Evolutionary conservation across 140 eudicot species (phyloP), one percentile per base, ranked within the genome.

Genomic region (Ambrosia hybrid): DNA sequence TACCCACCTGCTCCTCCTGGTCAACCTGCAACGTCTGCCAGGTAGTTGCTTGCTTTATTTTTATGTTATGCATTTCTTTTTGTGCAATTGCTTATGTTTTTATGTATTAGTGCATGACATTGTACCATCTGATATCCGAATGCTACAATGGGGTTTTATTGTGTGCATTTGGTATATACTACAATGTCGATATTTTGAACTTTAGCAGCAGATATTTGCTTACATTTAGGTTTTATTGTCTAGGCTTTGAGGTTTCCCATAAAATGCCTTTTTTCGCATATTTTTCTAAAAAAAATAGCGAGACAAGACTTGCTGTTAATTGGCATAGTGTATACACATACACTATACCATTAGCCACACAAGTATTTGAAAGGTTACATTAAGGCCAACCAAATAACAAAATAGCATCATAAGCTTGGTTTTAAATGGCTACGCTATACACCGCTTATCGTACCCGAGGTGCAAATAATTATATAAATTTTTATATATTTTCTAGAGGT

Each of bases 21-120:
- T 21, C 26, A 21, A 4, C 88, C 89, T 59, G 91, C 96, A 80
- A 69, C 97, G 69, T 84, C 96, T 67, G 52, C 74, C 53, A 90
- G 97, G 99, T 93, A 85, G 17, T 62, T n/a, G 13, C 52, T 53
- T 46, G 2, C 8, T 41, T 15, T 13, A 68, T 37, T 15, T 75
- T 2, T 48, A 56, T 56, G 15, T n/a, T 43, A 43, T 17, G 51
- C 34, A 67, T 66, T 13, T 75, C 49, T 13, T 41, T 41, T 56
- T 67, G 17, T 75, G 68, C 55, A 51, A 4, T 65, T 74, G 70
- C 30, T 74, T 74, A 45, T 55, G 43, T 55, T 9, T 48, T 11
- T 9, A 11, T 39, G 2, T 16, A 12, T 57, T 71, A 56, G 17
- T 39, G 11, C 11, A 3, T 71, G 45, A 58, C 3, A 48, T 48